Percentiles rank a stretch among this genome's conserved stretches.
Evolutionary conservation across 2,329 filamentous ascomycete genomes (phyloP).

Genomic region (Bipolaris victoriae): DNA sequence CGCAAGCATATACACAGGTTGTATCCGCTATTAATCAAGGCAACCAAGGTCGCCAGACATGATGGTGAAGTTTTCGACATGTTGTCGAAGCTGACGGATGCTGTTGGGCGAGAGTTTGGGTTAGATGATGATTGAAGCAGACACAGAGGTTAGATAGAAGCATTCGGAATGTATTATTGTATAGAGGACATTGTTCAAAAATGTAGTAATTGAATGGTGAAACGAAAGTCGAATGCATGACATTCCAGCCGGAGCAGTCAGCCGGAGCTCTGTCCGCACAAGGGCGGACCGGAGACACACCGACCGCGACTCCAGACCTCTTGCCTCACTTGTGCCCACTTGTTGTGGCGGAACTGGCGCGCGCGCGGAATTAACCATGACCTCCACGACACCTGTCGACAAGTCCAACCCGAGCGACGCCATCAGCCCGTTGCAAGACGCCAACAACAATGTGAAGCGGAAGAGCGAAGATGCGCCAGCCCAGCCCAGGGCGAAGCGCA

Average conservation of each 20-base stretch:
- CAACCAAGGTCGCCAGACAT: slow-evolving; percentile 64
- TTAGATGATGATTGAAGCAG: slow-evolving; percentile 29
- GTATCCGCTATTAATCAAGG: slow-evolving; percentile 76
- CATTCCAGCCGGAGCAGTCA: background rate
- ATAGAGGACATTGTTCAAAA: background rate
- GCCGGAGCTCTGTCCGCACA: slow-evolving; percentile 11
- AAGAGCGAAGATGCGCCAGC: slow-evolving; percentile 53
- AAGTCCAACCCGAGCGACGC: slow-evolving; percentile 39
- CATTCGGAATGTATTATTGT: background rate
- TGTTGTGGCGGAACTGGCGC: slow-evolving; percentile 17
- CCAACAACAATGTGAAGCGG: slow-evolving; percentile 45
- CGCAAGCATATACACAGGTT: slow-evolving; percentile 80
- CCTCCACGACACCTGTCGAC: slow-evolving; percentile 20
- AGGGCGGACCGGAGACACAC: slow-evolving; percentile 12
- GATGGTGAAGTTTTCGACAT: slow-evolving; percentile 65
- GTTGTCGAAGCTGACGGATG: slow-evolving; percentile 48
- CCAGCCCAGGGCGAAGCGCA: slow-evolving; percentile 64
- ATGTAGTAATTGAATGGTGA: background rate
- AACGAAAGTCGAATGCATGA: background rate
- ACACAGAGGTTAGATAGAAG: background rate
- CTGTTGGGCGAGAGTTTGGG: slow-evolving; percentile 50
- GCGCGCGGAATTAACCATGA: slow-evolving; percentile 20
- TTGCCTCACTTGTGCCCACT: slow-evolving; percentile 6
- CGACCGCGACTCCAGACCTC: slow-evolving; percentile 14
- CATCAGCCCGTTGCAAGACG: slow-evolving; percentile 42